These are phyloP conservation scores for Neonectria neomacrospora DNA, from an alignment of 2,329 filamentous ascomycete genomes.

Conservation along the genomic window DNA sequence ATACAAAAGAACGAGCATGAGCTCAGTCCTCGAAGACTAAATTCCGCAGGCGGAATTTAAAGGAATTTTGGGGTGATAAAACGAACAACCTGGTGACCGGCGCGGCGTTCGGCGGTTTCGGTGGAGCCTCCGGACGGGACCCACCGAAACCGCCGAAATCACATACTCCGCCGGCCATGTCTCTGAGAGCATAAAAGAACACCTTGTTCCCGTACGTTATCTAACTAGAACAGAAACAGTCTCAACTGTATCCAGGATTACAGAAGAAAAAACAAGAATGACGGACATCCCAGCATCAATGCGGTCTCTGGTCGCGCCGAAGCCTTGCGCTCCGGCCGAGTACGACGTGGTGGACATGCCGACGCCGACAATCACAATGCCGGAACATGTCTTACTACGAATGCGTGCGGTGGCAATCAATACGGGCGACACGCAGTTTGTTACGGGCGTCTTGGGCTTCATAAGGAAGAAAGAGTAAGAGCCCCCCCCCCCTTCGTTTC, in stretches of 20 bases:
- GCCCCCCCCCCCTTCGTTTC: neutral
- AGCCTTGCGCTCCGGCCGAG: conserved; percentile 50
- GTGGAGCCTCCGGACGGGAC: conserved; percentile 29
- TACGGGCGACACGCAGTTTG: conserved; percentile 50
- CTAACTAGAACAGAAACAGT: neutral
- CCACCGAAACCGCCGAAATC: conserved; percentile 36
- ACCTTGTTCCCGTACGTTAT: neutral
- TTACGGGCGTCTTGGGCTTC: conserved; percentile 41
- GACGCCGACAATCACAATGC: conserved; percentile 54
- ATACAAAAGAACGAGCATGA: neutral
- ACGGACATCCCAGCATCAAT: conserved; percentile 51
- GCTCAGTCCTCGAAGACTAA: neutral
- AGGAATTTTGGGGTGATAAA: neutral
- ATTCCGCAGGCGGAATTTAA: conserved; percentile 21
- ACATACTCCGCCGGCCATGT: conserved; percentile 29
- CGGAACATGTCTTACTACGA: conserved; percentile 56
- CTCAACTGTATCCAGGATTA: neutral
- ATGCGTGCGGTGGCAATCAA: conserved; percentile 52
- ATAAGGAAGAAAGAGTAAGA: conserved; percentile 46
- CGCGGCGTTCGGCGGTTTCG: conserved; percentile 43
- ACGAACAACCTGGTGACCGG: conserved; percentile 14
- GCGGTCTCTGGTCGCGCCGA: conserved; percentile 56
- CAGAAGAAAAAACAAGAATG: conserved; percentile 38
- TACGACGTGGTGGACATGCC: conserved; percentile 57
- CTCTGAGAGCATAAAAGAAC: conserved; percentile 29